These are phyloP conservation scores for Aspergillus japonicus DNA, from an alignment of 2,329 filamentous ascomycete species.

Conservation along the genomic window DNA sequence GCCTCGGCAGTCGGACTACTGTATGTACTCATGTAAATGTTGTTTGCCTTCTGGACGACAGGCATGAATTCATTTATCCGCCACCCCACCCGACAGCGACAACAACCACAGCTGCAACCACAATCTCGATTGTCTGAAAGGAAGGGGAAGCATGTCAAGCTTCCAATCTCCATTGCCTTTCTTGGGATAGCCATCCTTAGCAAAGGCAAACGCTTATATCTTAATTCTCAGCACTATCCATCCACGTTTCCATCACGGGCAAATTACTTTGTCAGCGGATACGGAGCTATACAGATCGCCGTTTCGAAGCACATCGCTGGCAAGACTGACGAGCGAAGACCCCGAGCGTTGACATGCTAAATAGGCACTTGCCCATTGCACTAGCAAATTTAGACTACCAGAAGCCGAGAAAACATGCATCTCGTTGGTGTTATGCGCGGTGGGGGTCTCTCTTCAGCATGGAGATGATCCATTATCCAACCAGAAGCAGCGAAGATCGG, in stretches of 20 bases:
- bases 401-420: neutral
- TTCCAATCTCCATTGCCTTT: neutral
- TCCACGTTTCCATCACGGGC: neutral
- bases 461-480: neutral
- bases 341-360: neutral
- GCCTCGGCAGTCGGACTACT: neutral
- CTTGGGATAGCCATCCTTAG: neutral
- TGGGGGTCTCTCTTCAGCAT: neutral
- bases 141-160: neutral
- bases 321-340: neutral
- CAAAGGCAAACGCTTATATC: neutral
- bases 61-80: neutral
- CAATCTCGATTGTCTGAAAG: neutral
- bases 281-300: neutral
- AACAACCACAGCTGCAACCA: neutral
- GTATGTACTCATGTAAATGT: neutral
- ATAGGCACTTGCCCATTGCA: neutral
- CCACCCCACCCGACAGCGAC: neutral
- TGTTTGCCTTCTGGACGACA: neutral
- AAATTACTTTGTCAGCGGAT: neutral
- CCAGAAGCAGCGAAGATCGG: slow-evolving; percentile 1
- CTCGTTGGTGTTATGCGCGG: neutral
- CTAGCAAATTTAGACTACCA: neutral
- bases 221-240: too few relatives aligned
- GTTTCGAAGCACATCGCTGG: neutral